Conservation (phyloP, 768 basidiomycete species). For the Termitomyces sp. region DNA sequence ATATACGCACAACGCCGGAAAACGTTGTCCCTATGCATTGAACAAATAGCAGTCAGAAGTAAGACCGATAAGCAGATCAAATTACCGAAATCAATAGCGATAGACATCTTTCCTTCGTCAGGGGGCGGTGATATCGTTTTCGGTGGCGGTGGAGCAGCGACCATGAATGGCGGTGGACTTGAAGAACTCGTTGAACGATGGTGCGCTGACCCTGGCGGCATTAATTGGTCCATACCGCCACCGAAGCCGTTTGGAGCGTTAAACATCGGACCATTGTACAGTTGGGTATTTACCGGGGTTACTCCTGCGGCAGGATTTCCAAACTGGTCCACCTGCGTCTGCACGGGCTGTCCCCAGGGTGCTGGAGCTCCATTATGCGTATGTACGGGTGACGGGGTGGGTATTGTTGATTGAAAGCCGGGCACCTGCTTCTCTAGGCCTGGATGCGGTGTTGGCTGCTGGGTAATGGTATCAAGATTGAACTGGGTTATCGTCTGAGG, state of each 20-base stretch:
- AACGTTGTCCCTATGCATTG: slow-evolving; percentile 69
- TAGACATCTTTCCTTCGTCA: slow-evolving; percentile 77
- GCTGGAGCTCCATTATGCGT: slow-evolving; percentile 14
- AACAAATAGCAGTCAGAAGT: background rate
- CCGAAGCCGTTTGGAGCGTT: slow-evolving; percentile 19
- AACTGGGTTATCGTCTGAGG: slow-evolving; percentile 26
- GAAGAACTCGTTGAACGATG: slow-evolving; percentile 15
- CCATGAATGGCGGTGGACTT: slow-evolving; percentile 18
- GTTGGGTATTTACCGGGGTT: slow-evolving; percentile 7
- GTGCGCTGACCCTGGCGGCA: slow-evolving; percentile 29
- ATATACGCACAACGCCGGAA: slow-evolving; percentile 72
- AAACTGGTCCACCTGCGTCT: slow-evolving; percentile 34
- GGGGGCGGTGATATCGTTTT: slow-evolving; percentile 19
- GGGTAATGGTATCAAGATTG: slow-evolving; percentile 33
- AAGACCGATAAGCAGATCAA: slow-evolving; percentile 3
- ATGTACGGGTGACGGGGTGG: slow-evolving; percentile 24
- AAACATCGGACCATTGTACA: slow-evolving; percentile 22
- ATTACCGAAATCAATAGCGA: slow-evolving; percentile 81
- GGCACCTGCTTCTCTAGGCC: slow-evolving; percentile 41
- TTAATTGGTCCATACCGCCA: slow-evolving; percentile 22
- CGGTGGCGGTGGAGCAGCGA: slow-evolving; percentile 21
- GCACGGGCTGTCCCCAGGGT: slow-evolving; percentile 33
- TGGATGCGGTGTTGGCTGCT: slow-evolving; percentile 49
- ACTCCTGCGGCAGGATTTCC: slow-evolving; percentile 18
- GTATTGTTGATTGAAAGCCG: slow-evolving; percentile 35